Evolutionary conservation across 192 early-diverging fungal species (phyloP).

Genomic region (Geranomyces variabilis): DNA sequence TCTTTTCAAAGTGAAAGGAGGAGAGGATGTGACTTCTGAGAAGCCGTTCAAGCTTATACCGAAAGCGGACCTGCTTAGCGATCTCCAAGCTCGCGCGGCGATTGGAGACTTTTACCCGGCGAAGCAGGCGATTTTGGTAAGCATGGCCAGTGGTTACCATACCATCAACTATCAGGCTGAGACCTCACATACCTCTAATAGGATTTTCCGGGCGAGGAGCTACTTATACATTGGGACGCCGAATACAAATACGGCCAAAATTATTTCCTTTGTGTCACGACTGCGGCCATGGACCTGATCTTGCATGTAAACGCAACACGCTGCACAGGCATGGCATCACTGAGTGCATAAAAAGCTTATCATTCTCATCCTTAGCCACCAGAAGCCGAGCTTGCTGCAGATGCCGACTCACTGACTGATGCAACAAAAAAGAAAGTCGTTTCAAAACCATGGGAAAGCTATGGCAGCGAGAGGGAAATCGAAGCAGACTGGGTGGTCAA

Average conservation of each 20-base stretch:
- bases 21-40: slow-evolving; percentile 55
- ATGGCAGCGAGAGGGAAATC: slow-evolving; percentile 69
- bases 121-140: slow-evolving; percentile 52
- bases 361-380: background rate
- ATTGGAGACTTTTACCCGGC: slow-evolving; percentile 63
- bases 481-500: slow-evolving; percentile 54
- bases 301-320: slow-evolving; percentile 38
- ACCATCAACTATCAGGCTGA: background rate
- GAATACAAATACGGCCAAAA: slow-evolving; percentile 65
- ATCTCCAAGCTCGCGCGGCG: slow-evolving; percentile 53
- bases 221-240: slow-evolving; percentile 57
- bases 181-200: slow-evolving; percentile 6
- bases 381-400: background rate
- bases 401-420: background rate
- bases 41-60: slow-evolving; percentile 58
- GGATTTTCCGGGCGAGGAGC: slow-evolving; percentile 60
- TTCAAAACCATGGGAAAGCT: slow-evolving; percentile 50
- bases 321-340: background rate
- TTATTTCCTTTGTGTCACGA: slow-evolving; percentile 53
- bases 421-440: slow-evolving; percentile 39
- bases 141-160: too few relatives aligned
- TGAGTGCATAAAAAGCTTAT: background rate
- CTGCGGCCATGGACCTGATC: slow-evolving; percentile 49
- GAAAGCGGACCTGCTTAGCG: slow-evolving; percentile 60
- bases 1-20: slow-evolving; percentile 56